Conservation (phyloP, 371 early-diverging fungal genomes). For the Syncephalastrum racemosum region DNA sequence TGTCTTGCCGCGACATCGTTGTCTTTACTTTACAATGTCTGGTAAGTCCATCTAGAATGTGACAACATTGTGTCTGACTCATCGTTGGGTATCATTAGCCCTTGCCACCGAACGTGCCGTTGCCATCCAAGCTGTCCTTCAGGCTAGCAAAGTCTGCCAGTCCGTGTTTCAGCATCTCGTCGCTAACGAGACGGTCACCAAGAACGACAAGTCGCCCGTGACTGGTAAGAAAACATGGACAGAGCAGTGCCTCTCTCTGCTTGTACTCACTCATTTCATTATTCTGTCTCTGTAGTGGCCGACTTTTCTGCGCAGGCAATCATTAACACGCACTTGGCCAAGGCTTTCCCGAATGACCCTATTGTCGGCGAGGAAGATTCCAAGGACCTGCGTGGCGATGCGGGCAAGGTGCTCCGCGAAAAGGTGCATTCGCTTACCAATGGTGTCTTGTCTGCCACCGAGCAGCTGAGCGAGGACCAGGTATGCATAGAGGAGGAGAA, state of each 20-base stretch:
- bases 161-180: conserved; percentile 82
- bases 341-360: conserved; percentile 81
- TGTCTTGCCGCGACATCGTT: too few relatives aligned
- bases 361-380: conserved; percentile 96
- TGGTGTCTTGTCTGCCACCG: conserved; percentile 52
- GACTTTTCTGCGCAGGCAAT: conserved; percentile 96
- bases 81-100: conserved; percentile 14
- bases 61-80: too few relatives aligned
- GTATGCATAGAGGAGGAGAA: conserved; percentile 40
- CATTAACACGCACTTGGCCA: conserved; percentile 77
- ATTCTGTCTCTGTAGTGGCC: conserved; percentile 64
- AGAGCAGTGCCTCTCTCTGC: not conserved
- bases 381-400: conserved; percentile 76
- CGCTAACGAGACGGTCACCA: conserved; percentile 76
- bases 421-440: conserved; percentile 83
- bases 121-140: conserved; percentile 87
- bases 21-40: too few relatives aligned
- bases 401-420: conserved; percentile 63
- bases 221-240: conserved; percentile 60
- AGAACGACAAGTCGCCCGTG: conserved; percentile 94
- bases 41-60: too few relatives aligned
- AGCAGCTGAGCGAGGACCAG: conserved; percentile 61
- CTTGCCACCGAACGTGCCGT: conserved; percentile 73
- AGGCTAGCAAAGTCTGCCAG: conserved; percentile 83
- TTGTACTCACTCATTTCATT: not conserved